Evolutionary conservation across 495 filamentous ascomycete genomes (phyloP).

Genomic region (Aspergillus haitiensis): DNA sequence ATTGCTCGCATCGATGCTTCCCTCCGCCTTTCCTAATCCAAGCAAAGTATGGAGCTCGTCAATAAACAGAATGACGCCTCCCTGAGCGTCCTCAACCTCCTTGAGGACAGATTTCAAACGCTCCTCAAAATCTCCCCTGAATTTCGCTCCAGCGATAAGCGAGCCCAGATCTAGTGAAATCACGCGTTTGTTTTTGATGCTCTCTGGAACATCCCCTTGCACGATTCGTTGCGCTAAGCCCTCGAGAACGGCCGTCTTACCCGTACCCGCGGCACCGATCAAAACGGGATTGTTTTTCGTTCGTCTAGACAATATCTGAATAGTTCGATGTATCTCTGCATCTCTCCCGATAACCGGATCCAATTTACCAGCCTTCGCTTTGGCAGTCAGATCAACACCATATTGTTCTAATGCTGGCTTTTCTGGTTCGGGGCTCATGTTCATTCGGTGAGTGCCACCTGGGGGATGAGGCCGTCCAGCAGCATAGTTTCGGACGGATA

Average conservation of each 20-base stretch:
- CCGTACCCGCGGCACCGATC: conserved; percentile 89
- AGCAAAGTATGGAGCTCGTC: conserved; percentile 93
- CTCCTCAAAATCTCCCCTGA: conserved; percentile 94
- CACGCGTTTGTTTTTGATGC: conserved; percentile 91
- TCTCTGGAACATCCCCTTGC: conserved; percentile 90
- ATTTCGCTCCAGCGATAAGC: conserved; percentile 94
- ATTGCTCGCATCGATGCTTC: conserved; percentile 94
- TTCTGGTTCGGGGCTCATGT: conserved; percentile 74
- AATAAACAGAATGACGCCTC: conserved; percentile 89
- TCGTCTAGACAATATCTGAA: conserved; percentile 86
- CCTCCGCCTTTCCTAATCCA: conserved; percentile 91
- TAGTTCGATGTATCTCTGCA: conserved; percentile 86
- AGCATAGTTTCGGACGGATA: conserved; percentile 59
- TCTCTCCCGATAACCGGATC: conserved; percentile 96
- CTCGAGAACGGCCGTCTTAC: conserved; percentile 94
- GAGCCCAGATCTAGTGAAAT: conserved; percentile 84
- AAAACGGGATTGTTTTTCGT: conserved; percentile 98
- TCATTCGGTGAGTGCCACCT: conserved; percentile 90
- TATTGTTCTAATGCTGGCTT: conserved; percentile 87
- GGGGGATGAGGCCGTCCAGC: conserved; percentile 81
- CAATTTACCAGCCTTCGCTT: conserved; percentile 83
- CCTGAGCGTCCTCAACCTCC: conserved; percentile 86
- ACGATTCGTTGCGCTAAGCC: conserved; percentile 91
- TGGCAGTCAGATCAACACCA: conserved; percentile 85
- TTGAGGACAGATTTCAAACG: conserved; percentile 85